Conservation (phyloP, 352 stramenopile genomes). For the Chrysophaeum taylorii region DNA sequence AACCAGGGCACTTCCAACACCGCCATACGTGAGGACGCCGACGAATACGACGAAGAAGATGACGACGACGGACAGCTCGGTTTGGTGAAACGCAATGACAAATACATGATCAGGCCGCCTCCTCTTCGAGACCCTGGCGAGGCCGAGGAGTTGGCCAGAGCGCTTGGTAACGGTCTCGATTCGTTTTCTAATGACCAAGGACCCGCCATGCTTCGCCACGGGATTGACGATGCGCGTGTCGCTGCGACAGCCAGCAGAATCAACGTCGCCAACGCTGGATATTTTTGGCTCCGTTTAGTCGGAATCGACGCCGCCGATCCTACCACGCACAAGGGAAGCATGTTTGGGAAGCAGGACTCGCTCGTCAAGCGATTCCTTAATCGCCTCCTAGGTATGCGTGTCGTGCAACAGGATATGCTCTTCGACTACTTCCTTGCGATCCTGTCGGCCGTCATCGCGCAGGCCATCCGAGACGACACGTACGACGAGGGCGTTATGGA, state of each 20-base stretch:
- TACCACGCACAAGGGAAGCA: too few species aligned
- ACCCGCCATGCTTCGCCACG: too few species aligned
- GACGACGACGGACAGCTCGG: too few species aligned
- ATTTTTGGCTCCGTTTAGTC: neutral
- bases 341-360: too few species aligned
- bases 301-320: neutral
- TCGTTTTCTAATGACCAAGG: too few species aligned
- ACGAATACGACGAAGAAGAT: too few species aligned
- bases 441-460: slow-evolving; percentile 19
- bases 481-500: slow-evolving; percentile 25
- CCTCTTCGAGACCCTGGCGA: neutral
- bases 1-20: too few species aligned
- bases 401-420: slow-evolving; percentile 23
- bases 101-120: neutral
- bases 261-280: neutral
- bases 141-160: too few species aligned
- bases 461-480: slow-evolving; percentile 24
- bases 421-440: slow-evolving; percentile 27
- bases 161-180: too few species aligned
- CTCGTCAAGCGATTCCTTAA: slow-evolving; percentile 32
- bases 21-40: too few species aligned
- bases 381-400: slow-evolving; percentile 22
- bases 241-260: too few species aligned
- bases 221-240: too few species aligned
- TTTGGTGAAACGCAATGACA: neutral